Base-by-base conservation (phyloP, 176 grass and related monocot genomes). In the Oryza officinalis region DNA sequence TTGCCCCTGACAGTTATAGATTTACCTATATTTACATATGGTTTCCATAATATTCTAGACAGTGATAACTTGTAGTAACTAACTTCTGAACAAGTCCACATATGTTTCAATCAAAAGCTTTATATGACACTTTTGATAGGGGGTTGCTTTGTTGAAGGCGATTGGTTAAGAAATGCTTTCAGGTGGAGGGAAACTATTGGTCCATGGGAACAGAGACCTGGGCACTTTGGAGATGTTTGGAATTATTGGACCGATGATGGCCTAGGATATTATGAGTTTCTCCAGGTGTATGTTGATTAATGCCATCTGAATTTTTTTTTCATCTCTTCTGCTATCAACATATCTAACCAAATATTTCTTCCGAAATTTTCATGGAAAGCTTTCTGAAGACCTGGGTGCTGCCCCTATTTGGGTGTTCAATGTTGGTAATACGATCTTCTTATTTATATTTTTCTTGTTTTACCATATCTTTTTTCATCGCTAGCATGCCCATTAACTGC, bases 201-300 rank as follows among this genome's bases (percentile, higher is more conserved):
- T 54, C 94, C 91, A 67, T 96, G 94, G 94, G 94, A 96, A 85
- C 86, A 93, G 81, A 93, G 94, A 65, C 90, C 94, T 76, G 88
- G 94, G 35, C 94, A 93, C 82, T 93, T 89, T 68, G 91, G 91
- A 27, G 94, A 97, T 88, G 89, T 86, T 82, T 97, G 89, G 91
- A 83, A 87, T 74, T 97, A 97, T 63, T 97, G 94, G 94, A 97
- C 91, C 27, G 94, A 97, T 72, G 94, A 97, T 72, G 91, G 94
- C 37, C 91, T 97, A 30, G 94, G 94, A 49, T 97, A 91, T 81
- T 87, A 88, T 61, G 94, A 97, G 83, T 90, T 94, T 84, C 94
- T 97, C 83, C 94, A 94, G 91, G 91, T 97, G 79, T 43, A n/a
- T 75, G 61, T 69, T 52, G 76, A 65, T 88, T 74, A 63, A 40